phyloP scores from a whole-genome alignment of 108 stramenopile genomes.

The Seminavis robusta region DNA sequence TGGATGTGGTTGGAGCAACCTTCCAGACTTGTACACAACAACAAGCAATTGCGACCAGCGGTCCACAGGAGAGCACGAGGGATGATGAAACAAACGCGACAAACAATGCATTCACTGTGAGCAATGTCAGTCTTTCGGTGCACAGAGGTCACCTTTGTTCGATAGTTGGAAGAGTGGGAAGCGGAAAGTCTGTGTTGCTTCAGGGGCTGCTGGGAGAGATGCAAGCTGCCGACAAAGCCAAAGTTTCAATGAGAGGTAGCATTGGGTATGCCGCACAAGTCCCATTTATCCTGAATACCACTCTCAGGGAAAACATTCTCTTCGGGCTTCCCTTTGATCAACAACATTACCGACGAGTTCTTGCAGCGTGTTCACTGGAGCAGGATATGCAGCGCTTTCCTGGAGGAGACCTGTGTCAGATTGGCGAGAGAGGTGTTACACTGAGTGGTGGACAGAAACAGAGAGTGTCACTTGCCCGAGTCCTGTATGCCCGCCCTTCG shows the following conservation, averaged over 20 bases:
- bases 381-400: slow-evolving; percentile 53
- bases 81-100: slow-evolving; percentile 1
- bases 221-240: slow-evolving; percentile 27
- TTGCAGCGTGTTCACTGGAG: slow-evolving; percentile 77
- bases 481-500: slow-evolving; percentile 71
- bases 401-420: slow-evolving; percentile 66
- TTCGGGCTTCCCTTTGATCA: slow-evolving; percentile 75
- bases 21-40: too few relatives aligned
- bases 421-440: slow-evolving; percentile 84
- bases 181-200: slow-evolving; percentile 78
- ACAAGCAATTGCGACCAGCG: too few relatives aligned
- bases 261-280: slow-evolving; percentile 85
- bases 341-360: slow-evolving; percentile 72
- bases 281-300: slow-evolving; percentile 90
- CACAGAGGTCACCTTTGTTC: slow-evolving; percentile 38
- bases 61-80: too few relatives aligned
- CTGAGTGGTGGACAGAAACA: slow-evolving; percentile 84
- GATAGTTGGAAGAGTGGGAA: slow-evolving; percentile 76
- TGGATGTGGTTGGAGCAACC: not conserved
- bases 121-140: slow-evolving; percentile 41
- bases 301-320: slow-evolving; percentile 90
- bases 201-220: slow-evolving; percentile 77
- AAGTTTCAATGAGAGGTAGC: slow-evolving; percentile 36
- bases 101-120: slow-evolving; percentile 32
- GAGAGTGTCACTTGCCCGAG: slow-evolving; percentile 63